Base-by-base conservation (phyloP, 805 yeast species). In the Pichia exigua region DNA sequence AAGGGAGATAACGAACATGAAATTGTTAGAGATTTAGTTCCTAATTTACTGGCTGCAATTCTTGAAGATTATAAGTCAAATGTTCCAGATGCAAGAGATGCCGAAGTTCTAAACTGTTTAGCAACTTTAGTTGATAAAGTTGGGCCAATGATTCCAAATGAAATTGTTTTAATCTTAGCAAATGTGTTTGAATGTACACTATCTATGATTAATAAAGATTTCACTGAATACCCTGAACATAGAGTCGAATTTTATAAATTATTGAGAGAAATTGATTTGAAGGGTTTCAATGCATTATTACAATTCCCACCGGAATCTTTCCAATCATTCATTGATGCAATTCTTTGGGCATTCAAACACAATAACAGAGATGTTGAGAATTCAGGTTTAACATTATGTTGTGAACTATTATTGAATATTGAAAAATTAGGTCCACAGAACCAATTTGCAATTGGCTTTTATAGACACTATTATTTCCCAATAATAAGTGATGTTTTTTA, bases 331-430 rank as follows among this genome's bases (percentile, higher is more conserved):
- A 82, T 94, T 54, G 92, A 90, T 70, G 95, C 98, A 2, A 91
- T 96, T 45, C 75, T 94, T 63, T 94, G 99, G 99, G 97, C 98
- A 0, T 87, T 94, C 68, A 92, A 94, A 70, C 99, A 94, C 68
- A 94, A 91, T 64, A 91, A 94, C 69, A 82, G 98, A 67, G 98
- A 92, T 51, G 97, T 94, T 51, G 99, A 94, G 69, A 91, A 85
- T 57, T 84, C 84, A 50, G 99, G 99, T 27, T 78, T 94, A 60
- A 79, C 84, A 41, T 76, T 94, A 57, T 87, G 94, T 35, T 75
- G 85, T 52, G 97, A 92, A 64, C 74, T 94, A 55, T 75, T 92
- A 54, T 82, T 80, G 59, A 94, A 94, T 66, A 91, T 94, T 59
- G 92, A 90, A 57, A 80, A 77, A 49, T 73, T 87, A 57, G 89